Evolutionary conservation across 2,329 filamentous ascomycete species (phyloP), one percentile per base, ranked within the genome.

Genomic region (Curvularia lunata): DNA sequence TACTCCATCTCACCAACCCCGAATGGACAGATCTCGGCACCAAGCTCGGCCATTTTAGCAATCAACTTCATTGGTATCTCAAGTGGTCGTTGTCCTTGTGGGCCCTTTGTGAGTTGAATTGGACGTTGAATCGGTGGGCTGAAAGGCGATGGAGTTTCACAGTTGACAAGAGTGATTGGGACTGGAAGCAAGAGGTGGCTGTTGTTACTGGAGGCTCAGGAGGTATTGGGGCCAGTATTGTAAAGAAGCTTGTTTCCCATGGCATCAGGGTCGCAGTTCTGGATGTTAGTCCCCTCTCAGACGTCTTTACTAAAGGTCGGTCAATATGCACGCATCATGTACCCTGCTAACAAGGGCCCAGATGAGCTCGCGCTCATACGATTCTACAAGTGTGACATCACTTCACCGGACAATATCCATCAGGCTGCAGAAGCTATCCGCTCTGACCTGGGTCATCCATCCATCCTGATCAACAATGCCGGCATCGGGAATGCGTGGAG

Each of bases 61-160:
- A 67, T 58, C 63, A 71, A 21, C 49, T 73, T 16, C n/a, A 65
- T 46, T 65, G 61, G 18, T 52, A 63, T 21, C 57, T 76, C 49
- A 73, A 71, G 53, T 75, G 67, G 68, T 46, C 62, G 16, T 48
- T 73, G 41, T 67, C 65, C 1, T 21, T 70, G 18, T 67, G 60
- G 51, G 58, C 73, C 12, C 21, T 70, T 19, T 37, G 61, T 13
- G 69, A 74, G 40, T 40, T 65, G 25, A 76, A 77, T 49, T 62
- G 63, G 6, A 19, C 62, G 9, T 59, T 76, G 13, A 75, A 69
- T 54, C 58, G 59, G 19, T 73, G 69, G 68, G 74, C 75, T 5
- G 66, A 71, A 48, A 75, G 80, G 65, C 75, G 77, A 57, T 81
- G 78, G 76, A 59, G 71, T 7, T 72, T 77, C 61, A 69, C 53